Evolutionary conservation across 768 basidiomycete genomes (phyloP).

Genomic region (Boletus rex-veris): DNA sequence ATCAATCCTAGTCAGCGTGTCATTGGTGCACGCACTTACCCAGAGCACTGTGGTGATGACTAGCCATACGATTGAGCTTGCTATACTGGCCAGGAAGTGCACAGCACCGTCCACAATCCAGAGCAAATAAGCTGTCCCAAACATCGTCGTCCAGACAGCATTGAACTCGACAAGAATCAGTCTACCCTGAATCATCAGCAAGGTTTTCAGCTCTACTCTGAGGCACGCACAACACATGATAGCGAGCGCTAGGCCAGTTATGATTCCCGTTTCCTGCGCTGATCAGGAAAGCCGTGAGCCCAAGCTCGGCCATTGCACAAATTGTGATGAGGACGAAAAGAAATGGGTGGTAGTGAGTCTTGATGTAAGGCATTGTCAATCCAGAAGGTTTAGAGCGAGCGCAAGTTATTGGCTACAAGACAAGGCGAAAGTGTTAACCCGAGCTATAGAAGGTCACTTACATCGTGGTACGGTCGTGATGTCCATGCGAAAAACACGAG

Average conservation of each 20-base stretch:
- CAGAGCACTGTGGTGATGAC: slow-evolving; percentile 60
- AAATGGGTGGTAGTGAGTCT: slow-evolving; percentile 58
- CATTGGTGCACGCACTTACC: slow-evolving; percentile 40
- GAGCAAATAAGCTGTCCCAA: slow-evolving; percentile 64
- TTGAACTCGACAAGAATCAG: slow-evolving; percentile 61
- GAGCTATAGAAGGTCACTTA: slow-evolving; percentile 19
- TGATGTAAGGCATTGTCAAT: slow-evolving; percentile 40
- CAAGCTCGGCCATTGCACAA: slow-evolving; percentile 67
- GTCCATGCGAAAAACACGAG: slow-evolving; percentile 34
- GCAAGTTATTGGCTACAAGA: slow-evolving; percentile 12
- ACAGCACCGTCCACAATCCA: slow-evolving; percentile 67
- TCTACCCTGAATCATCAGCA: slow-evolving; percentile 29
- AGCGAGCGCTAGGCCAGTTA: slow-evolving; percentile 58
- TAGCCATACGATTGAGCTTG: slow-evolving; percentile 76
- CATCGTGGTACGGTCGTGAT: slow-evolving; percentile 26
- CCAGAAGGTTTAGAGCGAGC: slow-evolving; percentile 6
- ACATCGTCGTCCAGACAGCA: slow-evolving; percentile 72
- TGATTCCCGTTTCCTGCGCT: slow-evolving; percentile 59
- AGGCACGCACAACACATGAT: slow-evolving; percentile 58
- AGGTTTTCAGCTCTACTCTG: background rate
- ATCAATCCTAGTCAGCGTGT: background rate
- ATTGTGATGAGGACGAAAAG: slow-evolving; percentile 63
- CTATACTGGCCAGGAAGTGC: slow-evolving; percentile 70
- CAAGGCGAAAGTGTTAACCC: slow-evolving; percentile 4
- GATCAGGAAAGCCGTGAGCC: slow-evolving; percentile 71